Percentiles rank a stretch among this genome's conserved stretches.
phyloP scores from a whole-genome alignment of 176 grass and related monocot genomes.

The Pontederia crassipes region DNA sequence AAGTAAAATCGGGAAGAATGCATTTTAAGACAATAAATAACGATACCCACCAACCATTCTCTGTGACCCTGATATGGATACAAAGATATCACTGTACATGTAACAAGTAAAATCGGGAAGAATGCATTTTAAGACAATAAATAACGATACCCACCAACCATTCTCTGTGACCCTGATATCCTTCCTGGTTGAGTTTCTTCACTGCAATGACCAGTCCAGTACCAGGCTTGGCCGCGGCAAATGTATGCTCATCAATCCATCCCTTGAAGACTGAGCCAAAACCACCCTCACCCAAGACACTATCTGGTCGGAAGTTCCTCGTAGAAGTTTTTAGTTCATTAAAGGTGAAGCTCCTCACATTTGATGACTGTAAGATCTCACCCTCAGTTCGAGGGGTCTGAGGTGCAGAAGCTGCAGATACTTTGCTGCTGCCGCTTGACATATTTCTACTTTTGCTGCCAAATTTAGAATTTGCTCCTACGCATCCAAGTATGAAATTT shows the following conservation, averaged over 20 bases:
- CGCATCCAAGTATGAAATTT: slow-evolving; percentile 7
- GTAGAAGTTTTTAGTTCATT: slow-evolving; percentile 61
- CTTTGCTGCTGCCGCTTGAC: slow-evolving; percentile 40
- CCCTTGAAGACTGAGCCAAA: slow-evolving; percentile 95
- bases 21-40: neutral
- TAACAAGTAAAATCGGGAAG: too few relatives aligned
- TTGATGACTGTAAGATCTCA: slow-evolving; percentile 73
- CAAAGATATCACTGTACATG: too few relatives aligned
- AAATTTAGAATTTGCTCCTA: slow-evolving; percentile 58
- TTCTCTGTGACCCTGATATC: slow-evolving; percentile 82
- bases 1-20: too few relatives aligned
- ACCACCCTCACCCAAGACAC: slow-evolving; percentile 72
- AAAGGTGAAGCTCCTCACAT: slow-evolving; percentile 62
- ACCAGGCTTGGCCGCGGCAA: slow-evolving; percentile 50
- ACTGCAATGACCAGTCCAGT: slow-evolving; percentile 73
- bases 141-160: slow-evolving; percentile 59
- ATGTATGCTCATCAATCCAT: slow-evolving; percentile 79
- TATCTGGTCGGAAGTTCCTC: slow-evolving; percentile 75
- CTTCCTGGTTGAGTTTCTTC: slow-evolving; percentile 90
- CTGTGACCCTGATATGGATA: slow-evolving; percentile 45
- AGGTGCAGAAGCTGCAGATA: slow-evolving; percentile 43
- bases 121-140: too few relatives aligned
- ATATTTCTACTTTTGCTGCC: slow-evolving; percentile 31
- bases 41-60: slow-evolving; percentile 75
- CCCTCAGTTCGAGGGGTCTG: slow-evolving; percentile 51